phyloP scores from a whole-genome alignment of 768 basidiomycete genomes.

The Hygrophoropsis aurantiaca region DNA sequence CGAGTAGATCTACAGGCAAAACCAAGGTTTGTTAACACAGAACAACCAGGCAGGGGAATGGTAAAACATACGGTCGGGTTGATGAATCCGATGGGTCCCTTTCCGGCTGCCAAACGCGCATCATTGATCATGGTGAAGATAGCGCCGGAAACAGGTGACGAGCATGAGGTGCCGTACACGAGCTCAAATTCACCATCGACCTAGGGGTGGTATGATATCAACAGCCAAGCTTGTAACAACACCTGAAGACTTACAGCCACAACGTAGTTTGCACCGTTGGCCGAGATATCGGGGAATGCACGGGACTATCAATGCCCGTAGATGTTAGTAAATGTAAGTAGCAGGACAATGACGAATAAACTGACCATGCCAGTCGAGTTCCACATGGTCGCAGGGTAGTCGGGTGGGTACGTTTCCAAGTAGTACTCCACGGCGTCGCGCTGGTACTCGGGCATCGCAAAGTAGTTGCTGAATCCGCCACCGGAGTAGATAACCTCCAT shows the following conservation, averaged over 20 bases:
- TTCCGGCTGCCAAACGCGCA: slow-evolving; percentile 34
- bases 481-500: slow-evolving; percentile 18
- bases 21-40: slow-evolving; percentile 18
- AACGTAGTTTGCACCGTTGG: slow-evolving; percentile 26
- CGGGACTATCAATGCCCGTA: no score
- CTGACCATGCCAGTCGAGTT: slow-evolving; percentile 21
- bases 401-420: slow-evolving; percentile 26
- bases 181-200: slow-evolving; percentile 20
- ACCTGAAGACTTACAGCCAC: slow-evolving; percentile 5
- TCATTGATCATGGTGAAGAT: slow-evolving; percentile 41
- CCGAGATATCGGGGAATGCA: slow-evolving; percentile 30
- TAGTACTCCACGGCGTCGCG: slow-evolving; percentile 25
- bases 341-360: background rate
- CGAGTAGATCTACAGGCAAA: slow-evolving; percentile 17
- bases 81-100: slow-evolving; percentile 41
- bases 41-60: slow-evolving; percentile 13
- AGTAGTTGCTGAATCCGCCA: slow-evolving; percentile 30
- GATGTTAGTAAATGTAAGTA: background rate
- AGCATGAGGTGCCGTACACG: slow-evolving; percentile 34
- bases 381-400: slow-evolving; percentile 23
- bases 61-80: slow-evolving; percentile 35
- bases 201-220: slow-evolving; percentile 22
- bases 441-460: slow-evolving; percentile 34
- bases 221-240: slow-evolving; percentile 6
- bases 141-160: slow-evolving; percentile 33